Evolutionary conservation across 108 stramenopile genomes (phyloP), one percentile per base, ranked within the genome.

Genomic region (Discostella stelligeroides): DNA sequence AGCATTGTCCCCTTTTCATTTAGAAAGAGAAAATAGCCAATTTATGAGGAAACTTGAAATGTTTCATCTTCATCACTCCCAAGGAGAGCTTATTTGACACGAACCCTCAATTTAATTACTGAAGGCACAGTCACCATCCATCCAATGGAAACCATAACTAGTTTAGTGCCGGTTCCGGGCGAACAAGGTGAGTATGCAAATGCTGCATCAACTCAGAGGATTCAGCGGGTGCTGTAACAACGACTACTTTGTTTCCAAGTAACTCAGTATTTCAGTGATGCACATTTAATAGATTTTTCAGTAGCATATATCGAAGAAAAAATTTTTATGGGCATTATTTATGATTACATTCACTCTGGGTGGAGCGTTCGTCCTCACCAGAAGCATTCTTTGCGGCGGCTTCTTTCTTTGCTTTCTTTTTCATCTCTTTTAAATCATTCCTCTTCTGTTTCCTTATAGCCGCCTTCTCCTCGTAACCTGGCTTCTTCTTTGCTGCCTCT

Each of bases 391-490:
- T 38, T 21, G 48, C 38, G n/a, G 29, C 50, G 27, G 51, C 67
- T 57, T 78, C 80, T 15, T 54, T 58, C 67, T 90, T 88, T 17
- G 86, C 88, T 58, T 62, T 56, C 66, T 90, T 88, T 66, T 88
- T 90, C 20, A 73, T 83, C 50, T 82, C 65, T 56, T 88, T 90
- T 42, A 76, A 77, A 23, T 61, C 80, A 60, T 86, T 89, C 10
- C 91, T 79, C 50, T 85, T 91, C 59, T 83, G 74, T 62, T 88
- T 89, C 42, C 91, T 84, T 12, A 83, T 48, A 0, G 82, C 85
- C 1, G 81, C 77, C 69, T 89, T 89, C 83, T 91, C 86, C 66
- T 88, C 86, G 55, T 92, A 92, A 1, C 76, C 85, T 56, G 91
- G 89, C 70, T 92, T 89, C 50, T 75, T 64, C 66, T 82, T 87